Base-by-base conservation (phyloP, 2,329 filamentous ascomycete genomes). In the Neofusicoccum laricinum region DNA sequence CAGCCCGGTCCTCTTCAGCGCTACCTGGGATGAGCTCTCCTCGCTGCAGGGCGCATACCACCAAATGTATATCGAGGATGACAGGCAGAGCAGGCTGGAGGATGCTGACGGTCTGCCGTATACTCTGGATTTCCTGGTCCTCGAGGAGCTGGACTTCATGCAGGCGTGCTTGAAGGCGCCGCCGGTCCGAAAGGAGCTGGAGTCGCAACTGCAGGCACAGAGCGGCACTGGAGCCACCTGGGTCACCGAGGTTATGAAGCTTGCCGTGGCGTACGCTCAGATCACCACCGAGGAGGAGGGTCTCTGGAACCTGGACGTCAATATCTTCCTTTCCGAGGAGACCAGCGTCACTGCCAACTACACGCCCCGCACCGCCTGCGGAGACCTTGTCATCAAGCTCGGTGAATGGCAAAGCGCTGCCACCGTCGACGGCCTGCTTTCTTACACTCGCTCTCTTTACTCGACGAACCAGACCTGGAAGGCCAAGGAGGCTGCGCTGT, bases 241-340 rank as follows among this genome's bases (percentile, higher is more conserved):
- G 94, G 85, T 97, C 69, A 84, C 90, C 38, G 91, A 97, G 71
- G 88, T 97, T 19, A 90, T 97, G 86, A 91, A 90, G 74, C 85
- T 97, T 68, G 86, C 93, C 10, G 88, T 93, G 19, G 87, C 88
- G 1, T 98, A 96, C 77, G 90, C 93, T 12, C 92, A 94, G 68
- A 96, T 99, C 70, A 93, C 91, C 1, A 88, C 87, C 32, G 95
- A 99, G 76, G 95, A 98, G 73, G 92, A 97, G 78, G 92, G 91
- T 7, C 80, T 99, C 10, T 99, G 95, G 95, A 92, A 97, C 70
- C 92, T 97, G 67, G 95, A 99, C 76, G 90, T 96, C 69, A 98
- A 96, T 65, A 85, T 99, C 2, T 99, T 96, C 77, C 84, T 99
- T 51, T 94, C 93, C 0, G 95, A 99, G 77, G 94, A 98, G 79